Conservation (phyloP, 148 eudicot genomes). For the Nepenthes mirabilis region DNA sequence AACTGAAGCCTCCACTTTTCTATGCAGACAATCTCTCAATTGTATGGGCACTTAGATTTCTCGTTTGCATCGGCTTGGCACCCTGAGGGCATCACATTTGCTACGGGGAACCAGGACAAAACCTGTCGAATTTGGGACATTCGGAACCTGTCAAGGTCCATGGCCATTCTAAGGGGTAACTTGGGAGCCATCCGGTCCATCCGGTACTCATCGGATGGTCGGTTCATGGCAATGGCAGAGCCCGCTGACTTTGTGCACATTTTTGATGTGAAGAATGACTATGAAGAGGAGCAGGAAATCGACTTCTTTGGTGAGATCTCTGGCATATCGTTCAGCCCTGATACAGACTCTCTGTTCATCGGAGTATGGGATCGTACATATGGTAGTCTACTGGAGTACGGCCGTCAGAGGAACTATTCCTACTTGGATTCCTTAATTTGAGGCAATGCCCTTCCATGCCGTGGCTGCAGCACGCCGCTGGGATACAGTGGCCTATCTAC, state of each 20-base stretch:
- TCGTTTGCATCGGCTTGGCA: constrained; percentile 94
- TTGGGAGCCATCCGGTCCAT: constrained; percentile 77
- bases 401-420: constrained; percentile 43
- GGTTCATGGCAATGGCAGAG: constrained; percentile 86
- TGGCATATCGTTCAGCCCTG: constrained; percentile 77
- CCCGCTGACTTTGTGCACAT: constrained; percentile 87
- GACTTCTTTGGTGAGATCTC: constrained; percentile 89
- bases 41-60: constrained; percentile 58
- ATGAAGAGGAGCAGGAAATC: constrained; percentile 64
- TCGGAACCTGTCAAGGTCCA: constrained; percentile 46
- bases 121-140: constrained; percentile 81
- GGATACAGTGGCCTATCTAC: neutral
- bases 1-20: neutral
- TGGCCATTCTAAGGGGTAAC: constrained; percentile 49
- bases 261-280: constrained; percentile 46
- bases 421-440: constrained; percentile 47
- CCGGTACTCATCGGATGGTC: constrained; percentile 72
- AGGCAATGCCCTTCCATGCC: constrained; percentile 3
- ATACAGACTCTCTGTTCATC: constrained; percentile 60
- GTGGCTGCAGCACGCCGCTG: neutral
- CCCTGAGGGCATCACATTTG: constrained; percentile 61
- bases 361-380: constrained; percentile 89
- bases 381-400: constrained; percentile 78
- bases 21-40: constrained; percentile 35
- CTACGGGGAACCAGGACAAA: constrained; percentile 87